These are phyloP conservation scores for Xylaria multiplex DNA, from an alignment of 2,329 filamentous ascomycete genomes.

Conservation along the genomic window DNA sequence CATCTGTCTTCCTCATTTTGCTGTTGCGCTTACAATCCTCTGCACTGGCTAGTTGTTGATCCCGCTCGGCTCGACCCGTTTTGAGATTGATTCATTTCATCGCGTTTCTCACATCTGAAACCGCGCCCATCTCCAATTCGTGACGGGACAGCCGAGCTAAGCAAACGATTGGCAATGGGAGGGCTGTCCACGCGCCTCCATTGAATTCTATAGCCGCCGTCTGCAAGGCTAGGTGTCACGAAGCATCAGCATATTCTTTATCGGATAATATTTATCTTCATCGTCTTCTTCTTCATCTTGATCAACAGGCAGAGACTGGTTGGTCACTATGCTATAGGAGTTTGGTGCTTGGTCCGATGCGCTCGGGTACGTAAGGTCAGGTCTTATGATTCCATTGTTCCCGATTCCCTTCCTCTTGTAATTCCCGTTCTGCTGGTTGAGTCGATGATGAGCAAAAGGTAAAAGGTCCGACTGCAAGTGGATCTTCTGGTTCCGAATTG, in stretches of 20 bases:
- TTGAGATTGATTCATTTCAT: conserved; percentile 5
- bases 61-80: neutral
- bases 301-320: neutral
- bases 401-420: conserved; percentile 4
- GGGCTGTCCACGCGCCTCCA: conserved; percentile 29
- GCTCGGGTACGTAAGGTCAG: conserved; percentile 23
- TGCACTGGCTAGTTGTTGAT: neutral
- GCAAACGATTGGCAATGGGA: conserved; percentile 21
- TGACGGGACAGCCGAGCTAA: conserved; percentile 13
- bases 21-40: neutral
- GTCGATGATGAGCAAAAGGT: conserved; percentile 59
- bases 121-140: conserved; percentile 16
- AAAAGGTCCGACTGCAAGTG: conserved; percentile 58
- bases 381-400: neutral
- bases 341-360: conserved; percentile 16
- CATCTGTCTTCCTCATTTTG: neutral
- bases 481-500: conserved; percentile 53
- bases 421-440: conserved; percentile 35
- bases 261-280: neutral
- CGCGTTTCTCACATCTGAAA: conserved; percentile 5
- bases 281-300: neutral
- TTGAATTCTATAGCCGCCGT: conserved; percentile 28
- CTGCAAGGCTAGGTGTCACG: conserved; percentile 35
- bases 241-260: conserved; percentile 7
- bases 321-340: conserved; percentile 11